A percentile compares a stretch with the other conserved stretches of the same genome.
Evolutionary conservation across 805 yeast species (phyloP).

Genomic region (Candida vartiovaarae): DNA sequence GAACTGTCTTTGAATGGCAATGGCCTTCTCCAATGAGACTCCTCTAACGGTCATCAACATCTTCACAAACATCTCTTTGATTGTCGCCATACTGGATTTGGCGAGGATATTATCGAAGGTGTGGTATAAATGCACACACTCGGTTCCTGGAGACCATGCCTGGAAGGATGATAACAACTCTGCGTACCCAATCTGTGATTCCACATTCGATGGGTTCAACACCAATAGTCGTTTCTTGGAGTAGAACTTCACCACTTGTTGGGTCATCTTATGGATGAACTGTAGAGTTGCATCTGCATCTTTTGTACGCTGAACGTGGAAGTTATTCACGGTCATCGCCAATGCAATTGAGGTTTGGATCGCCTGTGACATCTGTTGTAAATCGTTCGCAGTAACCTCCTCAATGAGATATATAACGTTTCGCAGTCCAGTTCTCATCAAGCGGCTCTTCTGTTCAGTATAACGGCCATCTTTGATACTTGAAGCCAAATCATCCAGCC

Average conservation of each 20-base stretch:
- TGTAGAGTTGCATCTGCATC: conserved; percentile 69
- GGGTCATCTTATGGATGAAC: conserved; percentile 46
- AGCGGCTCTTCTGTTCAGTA: conserved; percentile 76
- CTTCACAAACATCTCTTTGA: conserved; percentile 65
- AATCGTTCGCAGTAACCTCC: conserved; percentile 47
- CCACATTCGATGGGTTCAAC: conserved; percentile 42
- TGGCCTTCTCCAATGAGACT: conserved; percentile 78
- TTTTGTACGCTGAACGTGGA: conserved; percentile 60
- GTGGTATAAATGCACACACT: conserved; percentile 40
- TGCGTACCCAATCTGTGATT: conserved; percentile 45
- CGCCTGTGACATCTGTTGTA: conserved; percentile 48
- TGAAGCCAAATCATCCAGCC: conserved; percentile 75
- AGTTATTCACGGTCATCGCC: conserved; percentile 57
- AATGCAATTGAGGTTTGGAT: conserved; percentile 71
- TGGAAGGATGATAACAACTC: conserved; percentile 36
- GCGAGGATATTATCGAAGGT: conserved; percentile 62
- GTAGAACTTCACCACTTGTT: conserved; percentile 35
- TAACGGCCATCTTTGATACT: conserved; percentile 88
- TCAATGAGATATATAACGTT: conserved; percentile 76
- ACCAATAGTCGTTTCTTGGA: conserved; percentile 35
- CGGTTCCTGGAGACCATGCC: conserved; percentile 14
- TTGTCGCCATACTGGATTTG: conserved; percentile 63
- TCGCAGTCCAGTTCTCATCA: conserved; percentile 59
- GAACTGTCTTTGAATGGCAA: conserved; percentile 60
- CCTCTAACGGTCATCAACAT: conserved; percentile 81